Base-by-base conservation (phyloP, 2,329 filamentous ascomycete genomes). In the Aspergillus tanneri region DNA sequence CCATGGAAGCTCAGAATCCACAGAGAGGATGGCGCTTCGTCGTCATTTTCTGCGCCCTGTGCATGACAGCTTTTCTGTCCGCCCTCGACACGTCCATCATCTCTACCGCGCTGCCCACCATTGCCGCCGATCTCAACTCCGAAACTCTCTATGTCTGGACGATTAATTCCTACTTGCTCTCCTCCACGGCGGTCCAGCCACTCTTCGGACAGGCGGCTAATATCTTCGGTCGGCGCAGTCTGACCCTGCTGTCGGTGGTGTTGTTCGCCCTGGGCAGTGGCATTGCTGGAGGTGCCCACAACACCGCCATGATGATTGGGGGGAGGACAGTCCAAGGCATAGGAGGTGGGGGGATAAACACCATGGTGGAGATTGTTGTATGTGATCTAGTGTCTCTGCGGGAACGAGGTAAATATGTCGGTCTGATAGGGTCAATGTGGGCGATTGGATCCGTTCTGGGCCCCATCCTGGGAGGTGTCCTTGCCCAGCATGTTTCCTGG, bases 301-400 rank as follows among this genome's bases (percentile, higher is more conserved):
- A 54, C 6, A 67, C 65, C 1, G 58, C 54, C 0, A 74, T 76
- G 58, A 66, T 86, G 2, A 80, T 86, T 11, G 72, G 69, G 51
- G 79, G 78, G n/a, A 72, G 81, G 0, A 72, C 72, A 0, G 61
- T 85, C 1, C 80, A 84, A 47, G 82, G 82, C 0, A 56, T 77
- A 2, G 77, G 77, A 0, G 71, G 65, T 1, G 76, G 73, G 2
- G 77, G 77, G 0, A 70, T 76, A 52, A 57, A 54, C 21, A 49
- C 65, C 2, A 55, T 78, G 44, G 69, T 67, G 0, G 72, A 76
- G 25, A 68, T 77, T 14, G 64, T 77, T 1, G 64, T 77, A 2
- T 71, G 71, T 10, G 75, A 78, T 49, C 62, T 77, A 28, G 70
- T 77, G 3, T 71, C 74, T 8, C 59, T 77, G 19, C 50, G 64